phyloP scores from a whole-genome alignment of 306 rosid genomes.

The Vachellia collinsii region DNA sequence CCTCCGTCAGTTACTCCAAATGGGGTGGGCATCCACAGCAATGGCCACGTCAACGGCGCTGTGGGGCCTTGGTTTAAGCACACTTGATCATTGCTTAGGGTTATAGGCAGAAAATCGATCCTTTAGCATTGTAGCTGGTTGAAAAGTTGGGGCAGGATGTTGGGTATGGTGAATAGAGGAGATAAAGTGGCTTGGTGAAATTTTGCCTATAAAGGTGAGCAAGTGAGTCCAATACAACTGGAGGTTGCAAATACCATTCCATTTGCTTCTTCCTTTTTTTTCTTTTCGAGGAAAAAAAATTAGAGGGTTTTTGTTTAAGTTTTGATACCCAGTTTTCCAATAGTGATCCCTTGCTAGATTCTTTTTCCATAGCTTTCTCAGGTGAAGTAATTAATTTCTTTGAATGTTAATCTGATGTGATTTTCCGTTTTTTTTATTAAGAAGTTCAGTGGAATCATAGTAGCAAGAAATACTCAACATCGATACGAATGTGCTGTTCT shows the following conservation, averaged over 20 bases:
- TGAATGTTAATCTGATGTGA: no score
- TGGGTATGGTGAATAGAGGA: conserved; percentile 33
- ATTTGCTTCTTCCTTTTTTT: conserved; percentile 45
- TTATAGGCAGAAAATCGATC: conserved; percentile 45
- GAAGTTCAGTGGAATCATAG: no score
- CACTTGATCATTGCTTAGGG: conserved; percentile 54
- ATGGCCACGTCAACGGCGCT: conserved; percentile 89
- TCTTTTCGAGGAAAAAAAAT: conserved; percentile 38
- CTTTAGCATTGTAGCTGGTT: conserved; percentile 67
- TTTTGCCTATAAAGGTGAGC: conserved; percentile 37
- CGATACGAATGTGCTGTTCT: no score
- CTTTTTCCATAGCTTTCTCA: background rate
- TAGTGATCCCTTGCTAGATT: conserved; percentile 25
- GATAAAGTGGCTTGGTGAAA: conserved; percentile 40
- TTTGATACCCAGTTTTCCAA: conserved; percentile 40
- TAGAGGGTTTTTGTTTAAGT: conserved; percentile 50
- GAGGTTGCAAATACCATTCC: conserved; percentile 71
- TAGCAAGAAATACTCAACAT: no score
- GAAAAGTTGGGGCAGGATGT: conserved; percentile 56
- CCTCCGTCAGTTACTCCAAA: conserved; percentile 74
- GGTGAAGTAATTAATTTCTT: no score
- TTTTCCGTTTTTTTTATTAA: no score
- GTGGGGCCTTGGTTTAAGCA: conserved; percentile 98
- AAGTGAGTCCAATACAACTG: conserved; percentile 59
- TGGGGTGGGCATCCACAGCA: conserved; percentile 84